These are phyloP conservation scores for Xylaria sp. DNA, from an alignment of 2,329 filamentous ascomycete species.

Conservation along the genomic window DNA sequence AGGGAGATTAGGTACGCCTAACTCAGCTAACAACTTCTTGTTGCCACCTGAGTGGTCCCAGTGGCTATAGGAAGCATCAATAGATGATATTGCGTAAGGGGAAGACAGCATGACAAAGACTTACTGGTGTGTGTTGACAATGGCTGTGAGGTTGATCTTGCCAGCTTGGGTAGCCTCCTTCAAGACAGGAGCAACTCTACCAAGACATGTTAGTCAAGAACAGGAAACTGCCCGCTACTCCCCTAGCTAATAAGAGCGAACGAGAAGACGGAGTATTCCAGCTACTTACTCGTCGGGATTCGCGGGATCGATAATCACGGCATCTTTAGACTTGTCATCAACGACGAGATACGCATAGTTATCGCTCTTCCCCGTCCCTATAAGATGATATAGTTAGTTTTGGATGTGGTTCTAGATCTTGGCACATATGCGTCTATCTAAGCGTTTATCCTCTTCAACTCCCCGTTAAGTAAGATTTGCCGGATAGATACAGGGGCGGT, in stretches of 20 bases:
- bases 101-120: conserved; percentile 49
- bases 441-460: background rate
- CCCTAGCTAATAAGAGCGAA: background rate
- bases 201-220: conserved; percentile 18
- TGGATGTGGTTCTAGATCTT: background rate
- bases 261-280: background rate
- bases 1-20: conserved; percentile 71
- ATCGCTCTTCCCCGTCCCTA: conserved; percentile 80
- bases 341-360: conserved; percentile 89
- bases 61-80: conserved; percentile 68
- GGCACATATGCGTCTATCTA: background rate
- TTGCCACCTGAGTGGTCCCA: conserved; percentile 96
- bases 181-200: conserved; percentile 72
- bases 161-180: conserved; percentile 77
- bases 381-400: conserved; percentile 19
- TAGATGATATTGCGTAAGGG: conserved; percentile 4
- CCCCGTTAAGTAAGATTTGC: background rate
- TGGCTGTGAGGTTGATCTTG: conserved; percentile 84
- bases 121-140: conserved; percentile 98
- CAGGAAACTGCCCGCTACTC: background rate
- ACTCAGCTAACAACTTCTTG: conserved; percentile 68
- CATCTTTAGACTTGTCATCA: conserved; percentile 81
- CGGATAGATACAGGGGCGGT: background rate
- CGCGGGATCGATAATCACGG: conserved; percentile 82
- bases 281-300: conserved; percentile 76